These are phyloP conservation scores for Malassezia slooffiae DNA, from an alignment of 1,284 basidiomycete genomes.

Conservation along the genomic window DNA sequence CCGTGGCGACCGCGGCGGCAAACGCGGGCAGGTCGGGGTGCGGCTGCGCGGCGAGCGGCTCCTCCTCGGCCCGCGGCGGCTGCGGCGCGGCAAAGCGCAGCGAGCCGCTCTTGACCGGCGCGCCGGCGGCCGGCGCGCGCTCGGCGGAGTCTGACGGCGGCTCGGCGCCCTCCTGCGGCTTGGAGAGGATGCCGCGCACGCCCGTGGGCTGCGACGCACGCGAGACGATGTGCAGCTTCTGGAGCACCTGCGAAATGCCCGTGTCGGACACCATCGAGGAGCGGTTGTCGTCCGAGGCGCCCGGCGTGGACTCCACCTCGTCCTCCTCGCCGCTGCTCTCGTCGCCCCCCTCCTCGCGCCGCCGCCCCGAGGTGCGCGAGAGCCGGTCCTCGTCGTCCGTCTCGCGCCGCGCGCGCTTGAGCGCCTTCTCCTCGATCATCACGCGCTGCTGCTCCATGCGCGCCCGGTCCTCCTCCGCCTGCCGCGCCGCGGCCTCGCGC, in stretches of 20 bases:
- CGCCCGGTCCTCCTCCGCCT: slow-evolving; percentile 2
- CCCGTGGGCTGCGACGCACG: neutral
- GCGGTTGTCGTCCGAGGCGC: slow-evolving; percentile 8
- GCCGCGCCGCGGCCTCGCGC: neutral
- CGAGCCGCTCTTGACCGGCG: neutral
- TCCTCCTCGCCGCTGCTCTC: too few relatives aligned
- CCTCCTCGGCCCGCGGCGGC: neutral
- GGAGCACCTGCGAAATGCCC: slow-evolving; percentile 5
- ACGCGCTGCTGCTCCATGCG: slow-evolving; percentile 6
- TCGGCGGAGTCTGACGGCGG: neutral
- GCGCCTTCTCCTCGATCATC: slow-evolving; percentile 9
- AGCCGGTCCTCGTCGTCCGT: slow-evolving; percentile 14
- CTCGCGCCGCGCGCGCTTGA: slow-evolving; percentile 14
- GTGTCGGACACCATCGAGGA: neutral
- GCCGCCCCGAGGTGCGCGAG: slow-evolving; percentile 1
- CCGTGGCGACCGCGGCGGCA: neutral
- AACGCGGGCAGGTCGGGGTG: slow-evolving; percentile 2
- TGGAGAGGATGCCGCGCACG: slow-evolving; percentile 7
- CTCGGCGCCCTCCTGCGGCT: neutral
- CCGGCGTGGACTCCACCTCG: slow-evolving; percentile 6
- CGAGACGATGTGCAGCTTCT: slow-evolving; percentile 10
- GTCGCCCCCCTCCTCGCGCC: neutral
- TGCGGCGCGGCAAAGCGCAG: slow-evolving; percentile 5
- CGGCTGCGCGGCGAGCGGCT: neutral
- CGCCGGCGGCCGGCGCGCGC: neutral